Percentiles rank a stretch among this genome's conserved stretches.
These are phyloP conservation scores for Pachyrhizus erosus DNA, from an alignment of 306 rosid genomes.

Conservation along the genomic window DNA sequence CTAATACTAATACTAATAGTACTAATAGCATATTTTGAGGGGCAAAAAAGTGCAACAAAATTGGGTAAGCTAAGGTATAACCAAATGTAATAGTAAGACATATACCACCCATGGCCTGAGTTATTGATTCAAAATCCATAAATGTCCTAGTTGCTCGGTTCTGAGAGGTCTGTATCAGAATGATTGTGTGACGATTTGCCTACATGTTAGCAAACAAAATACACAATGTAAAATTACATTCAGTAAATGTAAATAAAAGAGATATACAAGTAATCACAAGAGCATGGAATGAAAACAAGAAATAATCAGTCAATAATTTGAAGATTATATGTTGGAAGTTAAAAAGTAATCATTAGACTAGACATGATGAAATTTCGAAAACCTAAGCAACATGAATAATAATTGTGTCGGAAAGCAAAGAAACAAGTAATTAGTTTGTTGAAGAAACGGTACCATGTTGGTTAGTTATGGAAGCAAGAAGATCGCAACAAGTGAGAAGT, in stretches of 20 bases:
- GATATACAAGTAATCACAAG: neutral
- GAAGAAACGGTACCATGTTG: neutral
- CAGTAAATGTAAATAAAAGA: neutral
- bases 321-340: neutral
- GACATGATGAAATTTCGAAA: neutral
- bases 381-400: neutral
- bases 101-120: constrained; percentile 11
- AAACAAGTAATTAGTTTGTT: neutral
- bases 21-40: no score
- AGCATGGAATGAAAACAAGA: neutral
- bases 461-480: neutral
- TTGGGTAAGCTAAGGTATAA: neutral
- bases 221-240: neutral
- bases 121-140: constrained; percentile 8
- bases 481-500: neutral
- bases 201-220: neutral
- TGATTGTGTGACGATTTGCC: neutral
- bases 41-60: no score
- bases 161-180: constrained; percentile 5
- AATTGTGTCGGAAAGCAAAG: neutral
- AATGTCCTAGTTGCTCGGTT: neutral
- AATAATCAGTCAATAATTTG: neutral
- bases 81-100: neutral
- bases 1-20: neutral
- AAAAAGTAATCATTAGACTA: neutral